phyloP scores from a whole-genome alignment of 345 rosid species.

The Gossypium ekmanianum region DNA sequence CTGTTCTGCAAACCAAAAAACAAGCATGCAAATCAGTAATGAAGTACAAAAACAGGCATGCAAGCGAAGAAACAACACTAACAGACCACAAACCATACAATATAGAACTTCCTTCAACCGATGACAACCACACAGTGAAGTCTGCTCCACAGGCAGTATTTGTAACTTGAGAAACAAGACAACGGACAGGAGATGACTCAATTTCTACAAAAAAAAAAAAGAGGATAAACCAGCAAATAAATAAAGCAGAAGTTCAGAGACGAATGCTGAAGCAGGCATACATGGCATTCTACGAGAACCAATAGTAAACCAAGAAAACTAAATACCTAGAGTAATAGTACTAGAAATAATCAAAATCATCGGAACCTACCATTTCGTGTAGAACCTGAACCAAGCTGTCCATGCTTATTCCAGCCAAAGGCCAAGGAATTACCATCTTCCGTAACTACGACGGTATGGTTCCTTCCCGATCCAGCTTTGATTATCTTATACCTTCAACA shows the following conservation, averaged over 20 bases:
- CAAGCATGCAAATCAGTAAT: constrained; percentile 20
- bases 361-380: constrained; percentile 56
- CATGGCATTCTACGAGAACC: not conserved
- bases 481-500: constrained; percentile 49
- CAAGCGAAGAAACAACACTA: constrained; percentile 19
- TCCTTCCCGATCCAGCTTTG: constrained; percentile 73
- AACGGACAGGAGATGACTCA: constrained; percentile 76
- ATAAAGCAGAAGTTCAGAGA: not conserved
- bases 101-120: constrained; percentile 86
- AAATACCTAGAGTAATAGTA: not conserved
- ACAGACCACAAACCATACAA: constrained; percentile 62
- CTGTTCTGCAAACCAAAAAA: constrained; percentile 59
- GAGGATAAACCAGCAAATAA: constrained; percentile 8
- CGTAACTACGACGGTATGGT: constrained; percentile 75
- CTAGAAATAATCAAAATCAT: not conserved
- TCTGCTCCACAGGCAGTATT: constrained; percentile 86
- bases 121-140: constrained; percentile 88
- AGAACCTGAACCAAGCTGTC: constrained; percentile 88
- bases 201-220: constrained; percentile 41
- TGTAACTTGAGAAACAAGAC: constrained; percentile 72
- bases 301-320: not conserved
- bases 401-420: constrained; percentile 96
- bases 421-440: constrained; percentile 72
- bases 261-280: not conserved
- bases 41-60: not conserved